Conservation (phyloP, 352 stramenopile genomes). For the Globisporangium paddicum region DNA sequence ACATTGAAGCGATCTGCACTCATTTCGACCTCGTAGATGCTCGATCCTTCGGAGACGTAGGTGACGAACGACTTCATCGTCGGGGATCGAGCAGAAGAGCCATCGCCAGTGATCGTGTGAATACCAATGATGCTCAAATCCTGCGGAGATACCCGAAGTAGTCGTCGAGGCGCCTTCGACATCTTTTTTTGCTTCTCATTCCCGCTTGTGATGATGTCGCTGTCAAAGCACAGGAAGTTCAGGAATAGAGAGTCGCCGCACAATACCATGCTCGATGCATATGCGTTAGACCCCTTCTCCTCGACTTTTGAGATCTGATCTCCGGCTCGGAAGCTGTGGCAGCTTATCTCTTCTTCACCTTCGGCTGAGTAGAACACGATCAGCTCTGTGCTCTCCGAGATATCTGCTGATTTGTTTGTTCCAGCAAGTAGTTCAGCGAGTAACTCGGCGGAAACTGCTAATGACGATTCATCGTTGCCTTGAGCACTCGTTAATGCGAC, state of each 20-base stretch:
- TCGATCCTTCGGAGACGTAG: slow-evolving; percentile 47
- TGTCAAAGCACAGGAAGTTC: slow-evolving; percentile 30
- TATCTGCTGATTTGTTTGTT: slow-evolving; percentile 13
- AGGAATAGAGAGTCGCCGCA: slow-evolving; percentile 42
- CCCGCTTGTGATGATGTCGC: slow-evolving; percentile 10
- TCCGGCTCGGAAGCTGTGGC: slow-evolving; percentile 20
- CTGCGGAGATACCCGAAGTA: slow-evolving; percentile 23
- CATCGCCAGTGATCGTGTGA: slow-evolving; percentile 1
- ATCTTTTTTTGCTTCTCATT: slow-evolving; percentile 7
- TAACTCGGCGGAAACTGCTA: slow-evolving; percentile 21
- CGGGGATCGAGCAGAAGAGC: not conserved
- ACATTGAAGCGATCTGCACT: slow-evolving; percentile 29
- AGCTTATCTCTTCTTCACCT: slow-evolving; percentile 14
- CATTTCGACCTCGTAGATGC: slow-evolving; percentile 52
- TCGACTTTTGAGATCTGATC: slow-evolving; percentile 31
- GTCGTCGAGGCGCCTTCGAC: slow-evolving; percentile 10
- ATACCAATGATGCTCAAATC: slow-evolving; percentile 12
- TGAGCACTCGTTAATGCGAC: slow-evolving; percentile 1
- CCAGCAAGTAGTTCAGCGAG: slow-evolving; percentile 20
- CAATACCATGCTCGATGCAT: slow-evolving; percentile 43
- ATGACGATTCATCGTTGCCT: slow-evolving; percentile 5
- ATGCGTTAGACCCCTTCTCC: slow-evolving; percentile 20
- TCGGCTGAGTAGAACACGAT: slow-evolving; percentile 22
- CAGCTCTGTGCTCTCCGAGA: slow-evolving; percentile 21
- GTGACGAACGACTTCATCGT: slow-evolving; percentile 24